Evolutionary conservation across 1,139 yeast species (phyloP), one percentile per base, ranked within the genome.

Genomic region (Kodamaea sp.): DNA sequence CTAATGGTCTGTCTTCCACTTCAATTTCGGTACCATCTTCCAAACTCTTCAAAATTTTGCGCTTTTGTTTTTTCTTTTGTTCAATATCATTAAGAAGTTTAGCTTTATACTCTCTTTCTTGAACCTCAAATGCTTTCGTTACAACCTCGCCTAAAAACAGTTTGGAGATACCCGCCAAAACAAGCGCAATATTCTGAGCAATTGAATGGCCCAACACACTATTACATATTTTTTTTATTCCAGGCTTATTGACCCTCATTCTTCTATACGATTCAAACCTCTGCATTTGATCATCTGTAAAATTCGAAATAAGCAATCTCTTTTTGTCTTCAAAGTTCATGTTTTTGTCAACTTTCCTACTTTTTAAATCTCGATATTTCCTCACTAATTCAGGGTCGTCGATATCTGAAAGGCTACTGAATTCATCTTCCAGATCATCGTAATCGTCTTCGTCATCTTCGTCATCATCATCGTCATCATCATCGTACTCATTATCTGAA

Each of bases 241-340:
- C 88, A 2, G 82, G 77, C 46, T 84, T 81, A 53, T 85, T 88
- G 36, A 92, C 67, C 27, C 88, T 84, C 40, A 95, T 84, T 49
- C 97, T 71, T 48, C 96, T 74, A 58, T 82, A 89, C 8, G 86
- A 87, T 56, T 89, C 97, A 60, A 89, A 90, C 37, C 96, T 64
- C 44, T 82, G 82, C 83, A 87, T 83, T 56, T 92, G 97, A 29
- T 81, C 86, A n/a, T 78, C 78, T 43, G 84, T 82, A 55, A 92
- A 79, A 48, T 81, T 79, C 20, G 87, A 78, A 46, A 89, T 75
- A 45, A 90, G 64, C 24, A 89, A 54, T 47, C 85, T 74, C 57
- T 79, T 74, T 44, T 78, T 73, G 37, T 83, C 90, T 44, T 69
- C 75, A 35, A 70, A 72, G 7, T 51, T 45, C 32, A 67, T 49